phyloP scores from a whole-genome alignment of 169 alveolate species.

The Plasmodium relictum region DNA sequence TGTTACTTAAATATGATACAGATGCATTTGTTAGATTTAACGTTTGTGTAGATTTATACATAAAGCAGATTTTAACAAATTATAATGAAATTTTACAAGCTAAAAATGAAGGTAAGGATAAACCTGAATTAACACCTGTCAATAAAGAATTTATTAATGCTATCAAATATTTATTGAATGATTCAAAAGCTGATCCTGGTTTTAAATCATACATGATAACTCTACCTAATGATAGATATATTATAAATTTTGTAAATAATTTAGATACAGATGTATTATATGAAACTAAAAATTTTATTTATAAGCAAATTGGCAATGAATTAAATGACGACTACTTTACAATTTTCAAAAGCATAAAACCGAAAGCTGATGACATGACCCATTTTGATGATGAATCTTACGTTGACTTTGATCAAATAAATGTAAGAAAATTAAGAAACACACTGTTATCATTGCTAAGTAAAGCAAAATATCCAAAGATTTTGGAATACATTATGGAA shows the following conservation, averaged over 20 bases:
- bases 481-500: slow-evolving; percentile 34
- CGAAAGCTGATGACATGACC: slow-evolving; percentile 63
- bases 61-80: slow-evolving; percentile 72
- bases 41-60: slow-evolving; percentile 78
- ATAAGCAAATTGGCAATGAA: slow-evolving; percentile 43
- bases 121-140: slow-evolving; percentile 43
- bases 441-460: slow-evolving; percentile 42
- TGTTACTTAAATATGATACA: slow-evolving; percentile 91
- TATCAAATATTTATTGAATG: slow-evolving; percentile 41
- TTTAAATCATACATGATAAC: slow-evolving; percentile 64
- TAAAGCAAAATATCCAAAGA: slow-evolving; percentile 56
- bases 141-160: slow-evolving; percentile 63
- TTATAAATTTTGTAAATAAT: slow-evolving; percentile 18
- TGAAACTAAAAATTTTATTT: slow-evolving; percentile 51
- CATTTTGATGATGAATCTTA: slow-evolving; percentile 73
- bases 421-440: slow-evolving; percentile 66
- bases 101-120: not conserved
- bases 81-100: slow-evolving; percentile 52
- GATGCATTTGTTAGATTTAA: slow-evolving; percentile 89
- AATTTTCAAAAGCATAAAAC: slow-evolving; percentile 14
- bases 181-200: slow-evolving; percentile 66
- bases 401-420: slow-evolving; percentile 75
- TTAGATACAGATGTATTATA: slow-evolving; percentile 70
- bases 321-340: slow-evolving; percentile 29
- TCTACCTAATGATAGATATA: slow-evolving; percentile 52